These are phyloP conservation scores for Wallemia ichthyophaga DNA, from an alignment of 1,284 basidiomycete genomes.

Conservation along the genomic window DNA sequence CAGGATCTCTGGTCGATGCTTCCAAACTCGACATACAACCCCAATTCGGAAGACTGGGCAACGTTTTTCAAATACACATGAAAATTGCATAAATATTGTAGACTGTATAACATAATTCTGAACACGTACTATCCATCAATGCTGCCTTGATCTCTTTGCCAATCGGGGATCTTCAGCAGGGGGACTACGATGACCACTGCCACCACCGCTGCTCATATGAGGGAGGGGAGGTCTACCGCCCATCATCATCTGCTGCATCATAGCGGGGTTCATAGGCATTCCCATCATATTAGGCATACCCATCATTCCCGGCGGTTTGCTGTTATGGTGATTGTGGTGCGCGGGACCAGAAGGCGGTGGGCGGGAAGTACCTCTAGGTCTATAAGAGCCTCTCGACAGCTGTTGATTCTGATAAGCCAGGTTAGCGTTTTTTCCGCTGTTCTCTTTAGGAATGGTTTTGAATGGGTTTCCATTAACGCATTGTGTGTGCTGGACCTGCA, in stretches of 20 bases:
- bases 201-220: neutral
- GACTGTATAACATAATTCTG: too few relatives aligned
- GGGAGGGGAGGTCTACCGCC: neutral
- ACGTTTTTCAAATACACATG: neutral
- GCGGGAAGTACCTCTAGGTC: neutral
- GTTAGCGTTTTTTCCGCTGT: neutral
- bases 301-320: neutral
- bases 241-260: constrained; percentile 1
- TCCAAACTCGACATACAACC: neutral
- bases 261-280: neutral
- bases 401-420: neutral
- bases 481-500: constrained; percentile 10
- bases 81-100: neutral
- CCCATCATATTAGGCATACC: neutral
- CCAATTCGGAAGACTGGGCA: neutral
- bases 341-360: neutral
- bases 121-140: neutral
- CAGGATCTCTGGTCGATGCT: neutral
- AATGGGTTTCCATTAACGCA: constrained; percentile 13
- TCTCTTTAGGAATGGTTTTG: constrained; percentile 9
- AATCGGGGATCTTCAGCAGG: neutral
- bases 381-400: neutral
- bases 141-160: neutral
- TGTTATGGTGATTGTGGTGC: too few relatives aligned
- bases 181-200: too few relatives aligned